A percentile compares a stretch with the other conserved stretches of the same genome.
Evolutionary conservation across 1,284 basidiomycete genomes (phyloP).

Genomic region (Earliella scabrosa): DNA sequence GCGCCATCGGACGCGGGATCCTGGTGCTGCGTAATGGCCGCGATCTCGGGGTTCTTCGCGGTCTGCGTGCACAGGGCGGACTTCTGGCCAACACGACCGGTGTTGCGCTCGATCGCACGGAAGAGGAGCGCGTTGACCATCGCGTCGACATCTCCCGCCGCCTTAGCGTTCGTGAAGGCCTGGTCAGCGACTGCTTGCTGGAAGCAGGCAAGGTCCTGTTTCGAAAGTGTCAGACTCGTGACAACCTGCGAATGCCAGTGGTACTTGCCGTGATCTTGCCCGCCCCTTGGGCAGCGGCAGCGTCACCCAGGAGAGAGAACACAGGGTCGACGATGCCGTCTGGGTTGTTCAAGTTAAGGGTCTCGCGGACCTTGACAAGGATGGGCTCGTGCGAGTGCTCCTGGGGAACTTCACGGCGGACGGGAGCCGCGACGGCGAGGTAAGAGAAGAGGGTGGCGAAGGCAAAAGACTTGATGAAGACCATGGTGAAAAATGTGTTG

Average conservation of each 20-base stretch:
- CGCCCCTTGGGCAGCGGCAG: constrained; percentile 57
- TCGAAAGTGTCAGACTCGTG: constrained; percentile 19
- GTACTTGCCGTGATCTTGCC: constrained; percentile 62
- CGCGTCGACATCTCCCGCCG: constrained; percentile 57
- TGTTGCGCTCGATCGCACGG: constrained; percentile 72
- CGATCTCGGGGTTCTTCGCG: constrained; percentile 69
- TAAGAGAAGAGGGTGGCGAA: constrained; percentile 40
- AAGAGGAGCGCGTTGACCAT: constrained; percentile 65
- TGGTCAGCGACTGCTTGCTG: constrained; percentile 69
- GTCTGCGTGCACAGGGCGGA: constrained; percentile 56
- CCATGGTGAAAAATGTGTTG: constrained; percentile 41
- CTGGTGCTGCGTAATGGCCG: constrained; percentile 70
- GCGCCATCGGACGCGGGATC: constrained; percentile 66
- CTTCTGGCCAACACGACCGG: constrained; percentile 55
- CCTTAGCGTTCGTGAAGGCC: constrained; percentile 76
- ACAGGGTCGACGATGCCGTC: constrained; percentile 64
- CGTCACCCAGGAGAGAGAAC: constrained; percentile 67
- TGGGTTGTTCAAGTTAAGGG: constrained; percentile 61
- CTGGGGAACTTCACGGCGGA: constrained; percentile 69
- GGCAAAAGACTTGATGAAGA: constrained; percentile 45
- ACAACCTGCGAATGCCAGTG: too few species aligned
- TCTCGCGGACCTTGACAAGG: constrained; percentile 51
- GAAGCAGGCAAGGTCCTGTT: constrained; percentile 62
- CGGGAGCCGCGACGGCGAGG: constrained; percentile 46
- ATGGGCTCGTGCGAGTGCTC: constrained; percentile 70